These are phyloP conservation scores for Cylindrotheca closterium DNA, from an alignment of 108 stramenopile genomes.

Conservation along the genomic window DNA sequence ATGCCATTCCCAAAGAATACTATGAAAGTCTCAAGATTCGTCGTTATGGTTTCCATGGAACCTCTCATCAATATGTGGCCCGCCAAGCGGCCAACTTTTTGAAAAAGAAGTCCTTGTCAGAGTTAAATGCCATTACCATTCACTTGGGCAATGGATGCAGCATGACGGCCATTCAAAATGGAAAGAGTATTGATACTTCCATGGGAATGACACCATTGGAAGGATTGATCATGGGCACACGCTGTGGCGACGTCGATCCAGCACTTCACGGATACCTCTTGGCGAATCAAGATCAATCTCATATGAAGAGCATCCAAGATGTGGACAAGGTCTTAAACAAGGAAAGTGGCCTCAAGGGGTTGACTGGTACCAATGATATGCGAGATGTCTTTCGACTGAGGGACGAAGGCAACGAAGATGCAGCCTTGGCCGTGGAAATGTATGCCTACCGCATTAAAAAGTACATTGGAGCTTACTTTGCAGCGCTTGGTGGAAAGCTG, in stretches of 20 bases:
- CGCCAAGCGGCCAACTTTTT: slow-evolving; percentile 23
- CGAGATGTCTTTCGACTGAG: slow-evolving; percentile 10
- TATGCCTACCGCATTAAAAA: slow-evolving; percentile 39
- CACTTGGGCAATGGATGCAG: slow-evolving; percentile 55
- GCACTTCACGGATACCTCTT: slow-evolving; percentile 15
- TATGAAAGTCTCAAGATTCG: slow-evolving; percentile 28
- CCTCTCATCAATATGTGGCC: slow-evolving; percentile 38
- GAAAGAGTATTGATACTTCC: slow-evolving; percentile 42
- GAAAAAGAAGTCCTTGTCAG: slow-evolving; percentile 11
- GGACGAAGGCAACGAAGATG: slow-evolving; percentile 18
- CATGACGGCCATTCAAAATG: slow-evolving; percentile 34
- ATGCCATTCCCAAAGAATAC: slow-evolving; percentile 43
- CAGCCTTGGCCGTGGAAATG: slow-evolving; percentile 44
- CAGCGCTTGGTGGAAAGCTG: slow-evolving; percentile 31
- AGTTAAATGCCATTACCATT: slow-evolving; percentile 2
- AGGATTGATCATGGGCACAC: slow-evolving; percentile 59
- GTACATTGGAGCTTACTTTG: slow-evolving; percentile 38
- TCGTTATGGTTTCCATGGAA: slow-evolving; percentile 65
- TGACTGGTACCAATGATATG: slow-evolving; percentile 39
- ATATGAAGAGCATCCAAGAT: slow-evolving; percentile 12
- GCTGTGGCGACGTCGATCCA: slow-evolving; percentile 51
- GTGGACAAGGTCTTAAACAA: slow-evolving; percentile 39
- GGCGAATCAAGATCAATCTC: slow-evolving; percentile 15
- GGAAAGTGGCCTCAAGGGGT: slow-evolving; percentile 42
- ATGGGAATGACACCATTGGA: slow-evolving; percentile 57